phyloP scores from a whole-genome alignment of 805 yeast species.

The Candida ascalaphidarum region DNA sequence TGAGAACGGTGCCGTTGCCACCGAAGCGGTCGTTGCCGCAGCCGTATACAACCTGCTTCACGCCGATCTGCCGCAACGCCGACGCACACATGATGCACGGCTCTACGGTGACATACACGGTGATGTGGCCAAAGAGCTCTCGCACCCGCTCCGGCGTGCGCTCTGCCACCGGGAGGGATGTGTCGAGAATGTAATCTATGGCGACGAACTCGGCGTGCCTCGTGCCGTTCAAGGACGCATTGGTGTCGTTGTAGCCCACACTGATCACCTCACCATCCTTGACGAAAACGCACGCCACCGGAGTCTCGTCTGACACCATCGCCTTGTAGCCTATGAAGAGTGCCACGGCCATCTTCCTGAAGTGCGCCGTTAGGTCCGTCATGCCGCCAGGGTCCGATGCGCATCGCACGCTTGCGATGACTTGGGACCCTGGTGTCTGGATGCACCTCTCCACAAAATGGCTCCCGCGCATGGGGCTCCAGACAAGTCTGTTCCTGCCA shows the following conservation, averaged over 20 bases:
- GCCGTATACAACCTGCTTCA: slow-evolving; percentile 73
- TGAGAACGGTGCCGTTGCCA: slow-evolving; percentile 84
- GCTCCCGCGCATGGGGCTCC: too few relatives aligned
- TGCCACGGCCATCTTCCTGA: slow-evolving; percentile 43
- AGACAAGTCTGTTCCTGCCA: too few relatives aligned
- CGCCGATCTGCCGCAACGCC: slow-evolving; percentile 72
- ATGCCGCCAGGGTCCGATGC: too few relatives aligned
- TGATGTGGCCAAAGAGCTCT: slow-evolving; percentile 43
- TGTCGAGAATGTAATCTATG: slow-evolving; percentile 35
- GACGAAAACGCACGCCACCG: slow-evolving; percentile 68
- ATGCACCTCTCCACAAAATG: too few relatives aligned
- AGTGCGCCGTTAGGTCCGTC: slow-evolving; percentile 3
- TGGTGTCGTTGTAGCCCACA: slow-evolving; percentile 80
- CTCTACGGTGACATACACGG: slow-evolving; percentile 89
- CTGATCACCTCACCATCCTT: slow-evolving; percentile 45
- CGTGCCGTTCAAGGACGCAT: slow-evolving; percentile 76
- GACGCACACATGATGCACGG: slow-evolving; percentile 99
- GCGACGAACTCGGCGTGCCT: slow-evolving; percentile 91
- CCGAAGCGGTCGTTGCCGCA: slow-evolving; percentile 95
- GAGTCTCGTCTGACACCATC: slow-evolving; percentile 61
- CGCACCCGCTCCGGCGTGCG: slow-evolving; percentile 9
- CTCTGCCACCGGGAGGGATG: slow-evolving; percentile 12
- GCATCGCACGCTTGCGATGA: too few relatives aligned
- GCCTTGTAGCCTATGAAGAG: slow-evolving; percentile 56
- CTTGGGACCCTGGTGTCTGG: too few relatives aligned